These are phyloP conservation scores for Dentipellis fragilis DNA, from an alignment of 768 basidiomycete species.

Conservation along the genomic window DNA sequence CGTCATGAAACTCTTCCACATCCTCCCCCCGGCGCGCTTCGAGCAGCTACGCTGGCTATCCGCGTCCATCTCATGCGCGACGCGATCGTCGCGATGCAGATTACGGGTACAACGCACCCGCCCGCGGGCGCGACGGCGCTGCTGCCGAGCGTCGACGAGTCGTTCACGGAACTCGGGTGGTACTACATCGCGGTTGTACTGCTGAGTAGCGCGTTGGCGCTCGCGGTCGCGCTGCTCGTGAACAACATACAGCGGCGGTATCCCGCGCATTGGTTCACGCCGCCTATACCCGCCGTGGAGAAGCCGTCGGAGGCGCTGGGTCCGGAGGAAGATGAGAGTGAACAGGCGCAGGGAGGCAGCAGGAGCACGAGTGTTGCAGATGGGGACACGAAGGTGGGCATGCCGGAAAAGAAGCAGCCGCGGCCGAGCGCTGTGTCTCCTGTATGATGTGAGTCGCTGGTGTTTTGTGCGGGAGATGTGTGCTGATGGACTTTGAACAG, in stretches of 20 bases:
- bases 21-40: constrained; percentile 33
- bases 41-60: constrained; percentile 39
- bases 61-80: constrained; percentile 31
- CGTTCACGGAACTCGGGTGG: constrained; percentile 27
- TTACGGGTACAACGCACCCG: constrained; percentile 42
- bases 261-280: constrained; percentile 36
- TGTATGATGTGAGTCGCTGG: too few relatives aligned
- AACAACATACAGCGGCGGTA: constrained; percentile 45
- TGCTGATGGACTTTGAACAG: too few relatives aligned
- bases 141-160: constrained; percentile 32
- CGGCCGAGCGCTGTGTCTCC: too few relatives aligned
- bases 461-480: too few relatives aligned
- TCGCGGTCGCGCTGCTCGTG: constrained; percentile 34
- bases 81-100: constrained; percentile 35
- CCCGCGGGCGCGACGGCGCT: constrained; percentile 52
- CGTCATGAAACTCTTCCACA: constrained; percentile 40
- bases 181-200: constrained; percentile 43
- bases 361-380: too few relatives aligned
- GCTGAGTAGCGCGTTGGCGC: constrained; percentile 33
- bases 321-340: neutral
- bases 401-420: too few relatives aligned
- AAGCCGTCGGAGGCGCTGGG: neutral
- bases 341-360: too few relatives aligned
- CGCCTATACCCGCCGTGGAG: constrained; percentile 4
- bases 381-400: too few relatives aligned